Evolutionary conservation across 805 yeast genomes (phyloP).

Genomic region (Yueomyces sinensis): DNA sequence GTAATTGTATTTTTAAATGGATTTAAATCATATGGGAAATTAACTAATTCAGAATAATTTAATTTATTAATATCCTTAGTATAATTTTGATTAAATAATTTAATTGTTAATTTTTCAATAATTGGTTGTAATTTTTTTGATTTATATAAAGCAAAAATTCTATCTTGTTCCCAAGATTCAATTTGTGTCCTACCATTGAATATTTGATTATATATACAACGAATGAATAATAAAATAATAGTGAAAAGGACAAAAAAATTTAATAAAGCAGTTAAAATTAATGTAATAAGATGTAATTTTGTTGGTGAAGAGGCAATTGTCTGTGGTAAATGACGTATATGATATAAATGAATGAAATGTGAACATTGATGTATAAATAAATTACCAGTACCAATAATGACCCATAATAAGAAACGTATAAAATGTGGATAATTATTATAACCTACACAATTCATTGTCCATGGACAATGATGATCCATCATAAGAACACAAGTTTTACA

Average conservation of each 20-base stretch:
- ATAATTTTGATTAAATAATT: background rate
- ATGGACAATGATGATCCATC: conserved; percentile 93
- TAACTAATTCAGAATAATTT: conserved; percentile 32
- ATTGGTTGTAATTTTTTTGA: conserved; percentile 31
- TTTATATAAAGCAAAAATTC: conserved; percentile 54
- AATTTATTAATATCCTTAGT: background rate
- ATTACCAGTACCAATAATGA: conserved; percentile 36
- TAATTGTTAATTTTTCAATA: background rate
- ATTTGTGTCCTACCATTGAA: conserved; percentile 73
- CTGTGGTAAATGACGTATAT: conserved; percentile 38
- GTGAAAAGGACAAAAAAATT: conserved; percentile 48
- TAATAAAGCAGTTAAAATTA: conserved; percentile 40
- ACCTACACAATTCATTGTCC: conserved; percentile 90
- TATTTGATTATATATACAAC: conserved; percentile 45
- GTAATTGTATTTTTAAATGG: conserved; percentile 37
- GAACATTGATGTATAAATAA: conserved; percentile 30
- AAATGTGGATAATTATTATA: conserved; percentile 67
- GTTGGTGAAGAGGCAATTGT: conserved; percentile 34
- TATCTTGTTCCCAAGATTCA: conserved; percentile 84
- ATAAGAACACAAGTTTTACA: conserved; percentile 63
- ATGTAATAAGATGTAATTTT: conserved; percentile 40
- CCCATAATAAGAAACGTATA: conserved; percentile 60
- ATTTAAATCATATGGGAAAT: conserved; percentile 75
- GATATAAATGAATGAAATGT: conserved; percentile 33
- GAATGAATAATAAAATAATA: conserved; percentile 41